Percentiles rank a stretch among this genome's conserved stretches.
These are phyloP conservation scores for Tetracladium setigerum DNA, from an alignment of 495 filamentous ascomycete species.

Conservation along the genomic window DNA sequence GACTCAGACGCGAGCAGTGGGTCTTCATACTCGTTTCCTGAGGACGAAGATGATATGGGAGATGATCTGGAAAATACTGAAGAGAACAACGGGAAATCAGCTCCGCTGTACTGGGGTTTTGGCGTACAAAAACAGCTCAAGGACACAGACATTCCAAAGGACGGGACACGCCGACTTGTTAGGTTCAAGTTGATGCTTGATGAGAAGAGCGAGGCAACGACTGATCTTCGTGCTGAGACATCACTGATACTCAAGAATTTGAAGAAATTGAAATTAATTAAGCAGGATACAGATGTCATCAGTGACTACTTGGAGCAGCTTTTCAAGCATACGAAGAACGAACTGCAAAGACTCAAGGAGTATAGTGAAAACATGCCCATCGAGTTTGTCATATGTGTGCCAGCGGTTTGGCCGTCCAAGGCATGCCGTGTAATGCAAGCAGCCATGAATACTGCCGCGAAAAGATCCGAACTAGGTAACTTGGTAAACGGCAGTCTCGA, in stretches of 20 bases:
- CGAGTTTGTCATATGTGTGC: conserved; percentile 26
- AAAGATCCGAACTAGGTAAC: conserved; percentile 15
- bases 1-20: background rate
- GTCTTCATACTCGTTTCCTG: background rate
- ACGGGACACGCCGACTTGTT: conserved; percentile 1
- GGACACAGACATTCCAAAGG: conserved; percentile 9
- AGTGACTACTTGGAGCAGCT: conserved; percentile 21
- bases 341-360: conserved; percentile 9
- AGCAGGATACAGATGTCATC: conserved; percentile 16
- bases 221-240: conserved; percentile 10
- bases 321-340: conserved; percentile 16
- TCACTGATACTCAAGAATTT: conserved; percentile 4
- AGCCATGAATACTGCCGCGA: conserved; percentile 21
- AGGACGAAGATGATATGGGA: background rate
- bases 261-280: conserved; percentile 7
- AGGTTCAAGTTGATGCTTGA: conserved; percentile 18
- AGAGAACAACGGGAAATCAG: conserved; percentile 2
- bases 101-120: conserved; percentile 14
- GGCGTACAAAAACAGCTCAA: conserved; percentile 12
- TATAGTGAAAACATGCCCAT: conserved; percentile 8
- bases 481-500: conserved; percentile 13
- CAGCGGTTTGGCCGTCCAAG: conserved; percentile 25
- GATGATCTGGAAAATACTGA: conserved; percentile 1
- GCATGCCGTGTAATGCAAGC: conserved; percentile 25
- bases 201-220: conserved; percentile 6